A percentile compares a stretch with the other conserved stretches of the same genome.
These are phyloP conservation scores for Penicillium chermesinum DNA, from an alignment of 495 filamentous ascomycete species.

Conservation along the genomic window DNA sequence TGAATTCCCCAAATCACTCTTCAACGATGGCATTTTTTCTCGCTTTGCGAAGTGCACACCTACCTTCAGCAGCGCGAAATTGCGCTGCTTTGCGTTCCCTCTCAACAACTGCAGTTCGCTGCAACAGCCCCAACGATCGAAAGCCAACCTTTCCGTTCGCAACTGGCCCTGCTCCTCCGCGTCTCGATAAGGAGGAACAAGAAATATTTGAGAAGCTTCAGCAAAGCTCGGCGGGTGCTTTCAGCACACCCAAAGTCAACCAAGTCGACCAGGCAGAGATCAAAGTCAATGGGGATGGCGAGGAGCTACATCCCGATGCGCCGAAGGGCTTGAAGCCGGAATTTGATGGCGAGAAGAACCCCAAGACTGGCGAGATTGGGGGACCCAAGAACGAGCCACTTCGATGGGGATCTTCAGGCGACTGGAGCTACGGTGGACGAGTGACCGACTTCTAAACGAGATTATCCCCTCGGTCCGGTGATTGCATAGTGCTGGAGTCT, in stretches of 20 bases:
- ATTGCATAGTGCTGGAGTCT: conserved; percentile 3
- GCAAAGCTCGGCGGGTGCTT: conserved; percentile 62
- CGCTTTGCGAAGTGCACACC: conserved; percentile 15
- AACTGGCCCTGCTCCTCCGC: conserved; percentile 66
- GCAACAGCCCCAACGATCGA: conserved; percentile 23
- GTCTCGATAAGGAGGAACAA: conserved; percentile 82
- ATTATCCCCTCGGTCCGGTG: not conserved
- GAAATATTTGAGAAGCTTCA: conserved; percentile 90
- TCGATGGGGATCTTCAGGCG: conserved; percentile 72
- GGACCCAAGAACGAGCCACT: conserved; percentile 97
- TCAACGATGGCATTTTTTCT: conserved; percentile 14
- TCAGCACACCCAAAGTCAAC: conserved; percentile 55
- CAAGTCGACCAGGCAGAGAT: conserved; percentile 30
- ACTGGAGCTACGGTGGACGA: conserved; percentile 95
- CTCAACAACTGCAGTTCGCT: conserved; percentile 28
- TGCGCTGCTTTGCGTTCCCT: conserved; percentile 27
- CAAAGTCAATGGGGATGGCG: conserved; percentile 48
- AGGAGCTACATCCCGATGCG: conserved; percentile 66
- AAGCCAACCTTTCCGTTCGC: conserved; percentile 36
- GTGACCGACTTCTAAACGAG: conserved; percentile 82
- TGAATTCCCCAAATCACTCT: conserved; percentile 1
- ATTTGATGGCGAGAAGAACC: conserved; percentile 90
- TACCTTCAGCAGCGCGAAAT: conserved; percentile 10
- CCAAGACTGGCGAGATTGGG: conserved; percentile 92
- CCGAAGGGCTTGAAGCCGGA: conserved; percentile 74